phyloP scores from a whole-genome alignment of 2,329 filamentous ascomycete species.

The Fusarium multiceps region DNA sequence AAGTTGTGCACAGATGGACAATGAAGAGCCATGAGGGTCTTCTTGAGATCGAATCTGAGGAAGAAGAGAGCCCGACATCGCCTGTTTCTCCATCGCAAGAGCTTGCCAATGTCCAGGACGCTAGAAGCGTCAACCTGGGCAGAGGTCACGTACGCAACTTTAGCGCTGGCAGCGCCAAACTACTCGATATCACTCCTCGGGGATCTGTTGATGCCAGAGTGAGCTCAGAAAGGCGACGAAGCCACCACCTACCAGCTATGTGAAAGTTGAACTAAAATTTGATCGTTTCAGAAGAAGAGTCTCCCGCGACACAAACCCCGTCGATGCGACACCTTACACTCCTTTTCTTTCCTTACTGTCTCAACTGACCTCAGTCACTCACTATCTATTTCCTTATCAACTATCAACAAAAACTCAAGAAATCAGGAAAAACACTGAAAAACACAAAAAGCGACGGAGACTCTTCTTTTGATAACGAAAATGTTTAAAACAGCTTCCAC shows the following conservation, averaged over 20 bases:
- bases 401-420: slow-evolving; percentile 18
- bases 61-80: slow-evolving; percentile 48
- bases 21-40: slow-evolving; percentile 66
- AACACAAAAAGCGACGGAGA: slow-evolving; percentile 35
- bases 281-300: slow-evolving; percentile 42
- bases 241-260: slow-evolving; percentile 32
- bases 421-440: slow-evolving; percentile 38
- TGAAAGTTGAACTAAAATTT: slow-evolving; percentile 31
- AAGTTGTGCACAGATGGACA: slow-evolving; percentile 68
- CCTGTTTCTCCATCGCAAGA: slow-evolving; percentile 48
- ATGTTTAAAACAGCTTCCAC: slow-evolving; percentile 7
- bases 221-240: slow-evolving; percentile 48
- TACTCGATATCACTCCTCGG: slow-evolving; percentile 74
- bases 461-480: slow-evolving; percentile 35
- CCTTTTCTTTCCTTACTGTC: slow-evolving; percentile 40
- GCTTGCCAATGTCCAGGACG: slow-evolving; percentile 65
- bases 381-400: slow-evolving; percentile 47
- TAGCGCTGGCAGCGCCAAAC: slow-evolving; percentile 80
- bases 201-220: slow-evolving; percentile 63
- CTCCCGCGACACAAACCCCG: slow-evolving; percentile 10
- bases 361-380: slow-evolving; percentile 51
- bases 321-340: slow-evolving; percentile 33
- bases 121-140: slow-evolving; percentile 76
- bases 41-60: slow-evolving; percentile 57
- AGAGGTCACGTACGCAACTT: slow-evolving; percentile 75